These are phyloP conservation scores for Aspergillus brunneoviolaceus DNA, from an alignment of 2,329 filamentous ascomycete genomes.

Conservation along the genomic window DNA sequence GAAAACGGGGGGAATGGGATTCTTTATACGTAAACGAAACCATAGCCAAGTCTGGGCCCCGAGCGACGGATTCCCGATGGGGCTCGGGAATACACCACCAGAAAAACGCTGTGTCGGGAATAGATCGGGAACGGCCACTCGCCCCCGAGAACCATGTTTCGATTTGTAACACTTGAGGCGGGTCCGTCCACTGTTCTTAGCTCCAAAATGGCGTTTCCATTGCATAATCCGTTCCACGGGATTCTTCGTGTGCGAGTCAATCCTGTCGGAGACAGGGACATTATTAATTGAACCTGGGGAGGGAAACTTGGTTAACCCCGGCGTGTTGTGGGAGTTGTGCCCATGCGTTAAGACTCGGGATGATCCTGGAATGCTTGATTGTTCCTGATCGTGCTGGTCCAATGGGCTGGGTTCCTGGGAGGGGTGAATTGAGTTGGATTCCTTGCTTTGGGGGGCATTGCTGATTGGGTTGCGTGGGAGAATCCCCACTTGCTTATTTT, in stretches of 20 bases:
- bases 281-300: too few species aligned
- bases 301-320: too few species aligned
- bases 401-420: too few species aligned
- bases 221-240: neutral
- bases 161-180: neutral
- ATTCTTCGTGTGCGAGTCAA: neutral
- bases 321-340: too few species aligned
- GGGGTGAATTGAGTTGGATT: too few species aligned
- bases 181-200: neutral
- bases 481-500: too few species aligned
- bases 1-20: neutral
- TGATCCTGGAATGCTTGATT: too few species aligned
- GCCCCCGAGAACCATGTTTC: neutral
- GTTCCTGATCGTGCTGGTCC: too few species aligned
- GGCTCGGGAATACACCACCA: neutral
- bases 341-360: too few species aligned
- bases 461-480: too few species aligned
- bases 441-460: too few species aligned
- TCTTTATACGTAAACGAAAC: neutral
- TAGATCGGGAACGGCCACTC: neutral
- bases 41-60: neutral
- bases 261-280: too few species aligned
- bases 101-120: neutral
- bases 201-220: neutral
- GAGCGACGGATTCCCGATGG: neutral